A percentile compares a stretch with the other conserved stretches of the same genome.
Evolutionary conservation across 2,329 filamentous ascomycete species (phyloP).

Genomic region (Aureobasidium pullulans): DNA sequence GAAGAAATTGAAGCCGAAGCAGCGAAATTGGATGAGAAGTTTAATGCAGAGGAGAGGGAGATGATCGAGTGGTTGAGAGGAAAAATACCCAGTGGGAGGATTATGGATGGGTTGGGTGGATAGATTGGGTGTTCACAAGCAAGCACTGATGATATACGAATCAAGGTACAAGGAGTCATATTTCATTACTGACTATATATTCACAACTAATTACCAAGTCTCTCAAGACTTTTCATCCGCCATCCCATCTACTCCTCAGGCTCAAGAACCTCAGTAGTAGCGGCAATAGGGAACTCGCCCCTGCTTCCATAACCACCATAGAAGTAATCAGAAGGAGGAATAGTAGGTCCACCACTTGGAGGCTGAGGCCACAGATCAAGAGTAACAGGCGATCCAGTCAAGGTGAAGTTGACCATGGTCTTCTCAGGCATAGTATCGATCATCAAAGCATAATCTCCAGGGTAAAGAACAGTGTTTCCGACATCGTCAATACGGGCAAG

Average conservation of each 20-base stretch:
- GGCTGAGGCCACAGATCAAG: conserved; percentile 35
- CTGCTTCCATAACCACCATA: conserved; percentile 23
- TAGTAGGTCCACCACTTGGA: conserved; percentile 15
- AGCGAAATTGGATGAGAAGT: neutral
- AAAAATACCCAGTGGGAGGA: neutral
- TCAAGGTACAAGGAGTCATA: neutral
- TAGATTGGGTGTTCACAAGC: neutral
- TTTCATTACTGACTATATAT: neutral
- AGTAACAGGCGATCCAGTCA: conserved; percentile 38
- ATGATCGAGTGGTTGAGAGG: neutral
- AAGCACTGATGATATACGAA: neutral
- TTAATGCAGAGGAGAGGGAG: neutral
- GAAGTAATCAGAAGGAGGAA: conserved; percentile 24
- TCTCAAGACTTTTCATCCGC: neutral
- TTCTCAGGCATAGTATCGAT: conserved; percentile 38
- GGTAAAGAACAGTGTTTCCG: conserved; percentile 48
- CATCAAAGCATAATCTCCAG: conserved; percentile 43
- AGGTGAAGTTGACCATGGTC: conserved; percentile 36
- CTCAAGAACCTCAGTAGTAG: neutral
- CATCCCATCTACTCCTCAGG: neutral
- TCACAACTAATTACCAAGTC: neutral
- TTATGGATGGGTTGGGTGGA: neutral
- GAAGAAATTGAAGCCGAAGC: neutral
- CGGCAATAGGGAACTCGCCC: neutral
- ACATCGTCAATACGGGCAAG: conserved; percentile 43